Conservation (phyloP, 163 green algal genomes). For the Trebouxia gelatinosa region DNA sequence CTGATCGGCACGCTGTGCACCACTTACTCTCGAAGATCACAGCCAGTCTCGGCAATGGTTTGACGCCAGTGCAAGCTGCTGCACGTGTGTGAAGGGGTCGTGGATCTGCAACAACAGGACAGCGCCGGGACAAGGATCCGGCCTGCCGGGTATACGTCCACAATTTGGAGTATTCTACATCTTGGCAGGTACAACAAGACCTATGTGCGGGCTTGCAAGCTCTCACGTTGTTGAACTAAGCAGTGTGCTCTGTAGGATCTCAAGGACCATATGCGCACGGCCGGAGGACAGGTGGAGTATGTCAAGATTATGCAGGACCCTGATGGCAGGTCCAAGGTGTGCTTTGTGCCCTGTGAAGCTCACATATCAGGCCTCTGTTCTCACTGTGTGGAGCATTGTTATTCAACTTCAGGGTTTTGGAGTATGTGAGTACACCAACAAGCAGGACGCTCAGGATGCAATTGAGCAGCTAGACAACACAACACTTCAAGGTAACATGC, state of each 20-base stretch:
- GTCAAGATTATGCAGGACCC: constrained; percentile 31
- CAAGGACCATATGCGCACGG: constrained; percentile 25
- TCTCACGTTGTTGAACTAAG: background rate
- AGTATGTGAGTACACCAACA: constrained; percentile 5
- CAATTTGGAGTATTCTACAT: constrained; percentile 6
- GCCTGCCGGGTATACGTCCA: constrained; percentile 23
- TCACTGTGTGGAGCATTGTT: too few species aligned
- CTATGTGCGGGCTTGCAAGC: background rate
- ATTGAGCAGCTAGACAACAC: constrained; percentile 9
- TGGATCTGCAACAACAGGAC: background rate
- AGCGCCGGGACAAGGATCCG: constrained; percentile 6
- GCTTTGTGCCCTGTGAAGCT: too few species aligned
- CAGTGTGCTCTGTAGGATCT: constrained; percentile 5
- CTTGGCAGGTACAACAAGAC: constrained; percentile 5
- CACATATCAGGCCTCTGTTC: too few species aligned
- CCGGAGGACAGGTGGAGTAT: constrained; percentile 25
- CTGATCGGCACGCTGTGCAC: too few species aligned
- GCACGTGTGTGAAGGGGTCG: constrained; percentile 14
- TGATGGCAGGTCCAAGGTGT: constrained; percentile 19
- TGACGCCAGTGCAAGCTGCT: background rate
- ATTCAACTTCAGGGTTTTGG: constrained; percentile 23
- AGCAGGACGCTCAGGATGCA: constrained; percentile 17
- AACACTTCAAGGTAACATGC: background rate
- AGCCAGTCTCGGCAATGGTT: background rate
- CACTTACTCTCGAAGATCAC: background rate